These are phyloP conservation scores for Yamadazyma olivae DNA, from an alignment of 805 yeast genomes.

Conservation along the genomic window DNA sequence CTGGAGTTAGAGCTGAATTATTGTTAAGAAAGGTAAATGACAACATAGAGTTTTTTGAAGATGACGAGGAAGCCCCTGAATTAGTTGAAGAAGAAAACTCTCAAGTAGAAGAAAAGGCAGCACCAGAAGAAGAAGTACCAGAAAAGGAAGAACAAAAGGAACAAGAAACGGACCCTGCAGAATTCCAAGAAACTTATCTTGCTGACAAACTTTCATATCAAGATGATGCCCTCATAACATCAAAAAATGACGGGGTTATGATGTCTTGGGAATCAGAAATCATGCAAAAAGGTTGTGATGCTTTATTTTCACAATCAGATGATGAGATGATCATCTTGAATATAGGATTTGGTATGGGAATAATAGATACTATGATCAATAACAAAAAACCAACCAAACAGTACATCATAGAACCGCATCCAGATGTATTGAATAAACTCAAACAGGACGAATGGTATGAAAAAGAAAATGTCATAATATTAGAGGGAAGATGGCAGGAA, in stretches of 20 bases:
- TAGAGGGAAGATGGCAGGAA: constrained; percentile 95
- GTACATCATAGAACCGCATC: constrained; percentile 93
- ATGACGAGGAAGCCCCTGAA: constrained; percentile 16
- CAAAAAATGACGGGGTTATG: constrained; percentile 87
- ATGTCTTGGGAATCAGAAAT: constrained; percentile 92
- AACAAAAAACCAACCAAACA: constrained; percentile 59
- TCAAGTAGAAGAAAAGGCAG: constrained; percentile 3
- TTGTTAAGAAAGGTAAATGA: constrained; percentile 70
- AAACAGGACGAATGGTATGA: constrained; percentile 79
- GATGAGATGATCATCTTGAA: constrained; percentile 59
- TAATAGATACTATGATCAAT: constrained; percentile 79
- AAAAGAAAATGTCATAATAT: constrained; percentile 63
- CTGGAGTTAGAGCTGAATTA: constrained; percentile 89
- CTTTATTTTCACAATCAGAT: constrained; percentile 51
- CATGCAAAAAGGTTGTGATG: constrained; percentile 77
- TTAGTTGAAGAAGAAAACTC: constrained; percentile 17
- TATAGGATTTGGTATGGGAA: constrained; percentile 97
- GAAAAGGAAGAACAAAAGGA: constrained; percentile 4
- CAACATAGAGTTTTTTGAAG: constrained; percentile 54
- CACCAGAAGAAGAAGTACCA: constrained; percentile 3
- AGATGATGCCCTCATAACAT: constrained; percentile 70
- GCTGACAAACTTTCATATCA: constrained; percentile 64
- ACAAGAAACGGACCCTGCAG: constrained; percentile 48
- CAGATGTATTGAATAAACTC: constrained; percentile 75
- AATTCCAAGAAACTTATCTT: constrained; percentile 61